Evolutionary conservation across 2,329 filamentous ascomycete genomes (phyloP).

Genomic region (Cryphonectria radicalis): DNA sequence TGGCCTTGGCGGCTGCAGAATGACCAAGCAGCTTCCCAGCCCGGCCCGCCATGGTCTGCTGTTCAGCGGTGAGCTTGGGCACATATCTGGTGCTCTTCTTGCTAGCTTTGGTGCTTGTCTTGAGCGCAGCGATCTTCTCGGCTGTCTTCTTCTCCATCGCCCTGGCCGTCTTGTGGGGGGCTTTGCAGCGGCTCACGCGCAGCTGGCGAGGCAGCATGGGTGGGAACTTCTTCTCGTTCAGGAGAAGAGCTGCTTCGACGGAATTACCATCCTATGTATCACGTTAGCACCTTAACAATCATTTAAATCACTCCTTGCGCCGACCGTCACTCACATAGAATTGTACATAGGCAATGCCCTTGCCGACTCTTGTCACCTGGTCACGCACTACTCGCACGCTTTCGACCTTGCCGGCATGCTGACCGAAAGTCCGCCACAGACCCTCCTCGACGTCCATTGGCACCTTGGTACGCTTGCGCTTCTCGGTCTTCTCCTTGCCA

Average conservation of each 20-base stretch:
- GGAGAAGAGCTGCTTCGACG: conserved; percentile 87
- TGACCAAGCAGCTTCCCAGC: conserved; percentile 75
- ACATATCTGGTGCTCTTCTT: conserved; percentile 60
- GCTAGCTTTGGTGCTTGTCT: conserved; percentile 35
- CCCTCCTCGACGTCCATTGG: conserved; percentile 92
- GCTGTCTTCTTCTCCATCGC: conserved; percentile 56
- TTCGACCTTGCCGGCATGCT: conserved; percentile 79
- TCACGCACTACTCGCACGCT: conserved; percentile 93
- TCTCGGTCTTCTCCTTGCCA: conserved; percentile 64
- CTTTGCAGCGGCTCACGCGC: conserved; percentile 85
- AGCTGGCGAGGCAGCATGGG: conserved; percentile 89
- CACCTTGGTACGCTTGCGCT: conserved; percentile 69
- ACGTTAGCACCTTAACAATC: not conserved
- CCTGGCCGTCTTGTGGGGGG: conserved; percentile 62
- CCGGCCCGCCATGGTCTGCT: conserved; percentile 74
- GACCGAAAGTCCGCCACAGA: conserved; percentile 79
- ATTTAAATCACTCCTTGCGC: not conserved
- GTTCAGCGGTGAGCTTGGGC: conserved; percentile 70
- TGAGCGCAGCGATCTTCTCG: conserved; percentile 24
- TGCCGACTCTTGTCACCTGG: conserved; percentile 86
- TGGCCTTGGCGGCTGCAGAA: conserved; percentile 54
- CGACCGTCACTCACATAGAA: conserved; percentile 65
- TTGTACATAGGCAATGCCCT: conserved; percentile 97
- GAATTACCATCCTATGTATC: conserved; percentile 71
- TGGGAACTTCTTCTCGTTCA: conserved; percentile 90